phyloP scores from a whole-genome alignment of 345 rosid genomes.

The Hibiscus mutabilis region DNA sequence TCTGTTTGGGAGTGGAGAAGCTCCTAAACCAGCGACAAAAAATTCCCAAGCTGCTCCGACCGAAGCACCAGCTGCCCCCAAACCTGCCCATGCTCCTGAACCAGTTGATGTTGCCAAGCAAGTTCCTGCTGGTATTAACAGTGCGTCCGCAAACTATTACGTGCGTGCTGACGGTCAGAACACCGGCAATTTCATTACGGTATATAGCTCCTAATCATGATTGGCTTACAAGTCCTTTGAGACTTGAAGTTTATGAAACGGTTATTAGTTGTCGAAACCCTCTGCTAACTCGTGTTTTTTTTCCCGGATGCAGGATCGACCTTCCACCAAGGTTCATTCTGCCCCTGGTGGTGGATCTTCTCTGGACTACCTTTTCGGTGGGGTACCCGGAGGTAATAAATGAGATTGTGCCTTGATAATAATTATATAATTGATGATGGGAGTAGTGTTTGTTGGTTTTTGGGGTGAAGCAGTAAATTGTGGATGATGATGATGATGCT shows the following conservation, averaged over 20 bases:
- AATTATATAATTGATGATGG: constrained; percentile 3
- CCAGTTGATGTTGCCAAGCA: constrained; percentile 49
- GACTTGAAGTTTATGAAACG: neutral
- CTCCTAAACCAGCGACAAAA: constrained; percentile 46
- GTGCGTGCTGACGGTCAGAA: constrained; percentile 79
- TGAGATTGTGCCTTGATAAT: constrained; percentile 3
- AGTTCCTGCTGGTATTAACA: constrained; percentile 62
- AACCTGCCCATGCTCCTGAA: constrained; percentile 32
- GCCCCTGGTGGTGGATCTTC: constrained; percentile 52
- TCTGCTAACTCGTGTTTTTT: neutral
- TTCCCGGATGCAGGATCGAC: constrained; percentile 33
- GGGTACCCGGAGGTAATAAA: constrained; percentile 23
- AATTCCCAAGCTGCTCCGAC: constrained; percentile 27
- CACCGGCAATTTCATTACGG: constrained; percentile 79
- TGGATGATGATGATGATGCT: constrained; percentile 9
- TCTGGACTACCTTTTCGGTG: constrained; percentile 37
- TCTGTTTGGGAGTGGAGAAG: constrained; percentile 67
- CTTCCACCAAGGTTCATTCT: constrained; percentile 46
- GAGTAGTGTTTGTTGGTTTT: constrained; percentile 21
- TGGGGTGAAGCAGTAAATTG: constrained; percentile 14
- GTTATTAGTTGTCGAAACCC: neutral
- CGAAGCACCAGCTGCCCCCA: constrained; percentile 29
- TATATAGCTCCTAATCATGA: constrained; percentile 14
- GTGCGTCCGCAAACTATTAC: constrained; percentile 57
- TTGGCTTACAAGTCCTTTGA: neutral